Base-by-base conservation (phyloP, 2,329 filamentous ascomycete species). In the Xylariaceae sp. region DNA sequence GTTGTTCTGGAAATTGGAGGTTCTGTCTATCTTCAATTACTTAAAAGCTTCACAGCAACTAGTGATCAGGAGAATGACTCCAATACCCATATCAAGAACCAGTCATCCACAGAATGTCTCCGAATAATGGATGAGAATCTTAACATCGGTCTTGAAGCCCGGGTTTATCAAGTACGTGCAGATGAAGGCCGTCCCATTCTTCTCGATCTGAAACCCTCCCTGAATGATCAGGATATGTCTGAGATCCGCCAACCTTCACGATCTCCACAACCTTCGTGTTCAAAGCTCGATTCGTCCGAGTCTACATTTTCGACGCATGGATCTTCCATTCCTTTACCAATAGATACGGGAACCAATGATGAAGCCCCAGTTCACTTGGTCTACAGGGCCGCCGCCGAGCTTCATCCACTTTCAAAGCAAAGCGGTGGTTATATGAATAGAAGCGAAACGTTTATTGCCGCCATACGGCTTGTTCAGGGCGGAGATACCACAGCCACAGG, bases 1-100 rank as follows among this genome's bases (percentile, higher is more conserved):
- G 44, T 60, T 17, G 34, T 21, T 37, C 49, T 60, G 1, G 40
- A 39, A 2, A 37, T 60, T 17, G 57, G 53, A 16, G 57, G 57
- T 16, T n/a, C 31, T 5, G 53, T 60, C n/a, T 40, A 49, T 39
- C 21, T 49, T 28, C 46, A 39, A 14, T 28, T 37, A 11, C 21
- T 49, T 4, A 40, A 19, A 39, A 47, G 48, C 19, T 46, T 52
- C 6, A 40, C 34, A 2, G 21, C 46, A 43, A 41, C 36, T 37
- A 39, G 24, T 9, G 39, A 39, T 9, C n/a, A n/a, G n/a, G 46
- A 37, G n/a, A 37, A 39, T n/a, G 14, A 8, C 26, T 21, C 5
- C 12, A 39, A 37, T 37, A 24, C n/a, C n/a, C n/a, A n/a, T n/a
- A n/a, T 39, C n/a, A 40, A 39, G 21, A 7, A 49, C 16, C 11